These are phyloP conservation scores for Penicillium coffeae DNA, from an alignment of 495 filamentous ascomycete species.

Conservation along the genomic window DNA sequence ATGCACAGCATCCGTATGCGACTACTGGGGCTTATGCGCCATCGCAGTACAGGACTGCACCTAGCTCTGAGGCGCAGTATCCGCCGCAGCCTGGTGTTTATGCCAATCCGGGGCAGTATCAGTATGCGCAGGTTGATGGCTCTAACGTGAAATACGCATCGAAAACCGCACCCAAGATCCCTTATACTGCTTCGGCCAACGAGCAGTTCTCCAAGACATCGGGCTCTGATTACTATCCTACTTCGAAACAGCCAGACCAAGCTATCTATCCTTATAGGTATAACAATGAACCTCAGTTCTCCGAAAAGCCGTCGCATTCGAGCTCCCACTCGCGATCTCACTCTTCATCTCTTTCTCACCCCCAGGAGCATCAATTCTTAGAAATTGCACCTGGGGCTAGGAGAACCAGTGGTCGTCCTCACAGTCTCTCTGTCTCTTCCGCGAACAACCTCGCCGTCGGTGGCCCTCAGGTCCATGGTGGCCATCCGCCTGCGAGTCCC, in stretches of 20 bases:
- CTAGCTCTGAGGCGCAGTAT: conserved; percentile 19
- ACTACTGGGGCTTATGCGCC: conserved; percentile 13
- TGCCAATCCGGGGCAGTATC: conserved; percentile 31
- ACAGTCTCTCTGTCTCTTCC: conserved; percentile 40
- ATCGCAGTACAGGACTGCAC: conserved; percentile 28
- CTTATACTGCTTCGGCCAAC: conserved; percentile 21
- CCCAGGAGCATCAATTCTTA: conserved; percentile 33
- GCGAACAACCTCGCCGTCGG: conserved; percentile 33
- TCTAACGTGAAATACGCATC: conserved; percentile 43
- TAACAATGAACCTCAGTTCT: conserved; percentile 16
- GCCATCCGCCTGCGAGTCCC: conserved; percentile 67
- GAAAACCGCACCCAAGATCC: conserved; percentile 26
- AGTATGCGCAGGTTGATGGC: conserved; percentile 41
- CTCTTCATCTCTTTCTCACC: conserved; percentile 16
- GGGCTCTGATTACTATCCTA: neutral
- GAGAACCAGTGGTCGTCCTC: conserved; percentile 21
- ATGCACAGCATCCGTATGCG: conserved; percentile 17
- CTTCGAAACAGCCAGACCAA: conserved; percentile 4
- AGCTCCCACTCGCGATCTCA: neutral
- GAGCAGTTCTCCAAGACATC: conserved; percentile 22
- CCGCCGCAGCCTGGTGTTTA: conserved; percentile 21
- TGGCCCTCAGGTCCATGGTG: conserved; percentile 21
- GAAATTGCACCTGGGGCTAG: conserved; percentile 40
- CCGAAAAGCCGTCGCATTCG: conserved; percentile 8
- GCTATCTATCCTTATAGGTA: conserved; percentile 20